Conservation (phyloP, 23 red algal species). For the Gracilaria domingensis region DNA sequence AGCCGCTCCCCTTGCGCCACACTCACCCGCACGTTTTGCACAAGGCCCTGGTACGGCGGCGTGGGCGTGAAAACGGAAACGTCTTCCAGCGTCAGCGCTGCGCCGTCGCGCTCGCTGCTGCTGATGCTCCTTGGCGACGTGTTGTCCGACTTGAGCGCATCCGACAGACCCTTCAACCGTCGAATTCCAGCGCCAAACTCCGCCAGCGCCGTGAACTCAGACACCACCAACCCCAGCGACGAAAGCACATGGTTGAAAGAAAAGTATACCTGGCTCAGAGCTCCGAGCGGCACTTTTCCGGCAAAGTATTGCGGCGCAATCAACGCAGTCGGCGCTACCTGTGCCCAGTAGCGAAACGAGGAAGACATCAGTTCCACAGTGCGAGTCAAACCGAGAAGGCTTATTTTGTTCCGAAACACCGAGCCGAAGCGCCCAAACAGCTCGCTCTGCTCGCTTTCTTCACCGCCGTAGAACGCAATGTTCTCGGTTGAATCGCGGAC, state of each 20-base stretch:
- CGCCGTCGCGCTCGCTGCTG: background rate
- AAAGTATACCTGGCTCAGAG: slow-evolving; percentile 92
- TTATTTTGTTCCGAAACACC: slow-evolving; percentile 73
- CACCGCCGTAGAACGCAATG: slow-evolving; percentile 97
- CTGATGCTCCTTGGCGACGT: background rate
- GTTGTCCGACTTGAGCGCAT: slow-evolving; percentile 51
- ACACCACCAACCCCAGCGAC: slow-evolving; percentile 86
- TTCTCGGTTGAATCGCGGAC: slow-evolving; percentile 90
- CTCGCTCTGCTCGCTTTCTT: slow-evolving; percentile 65
- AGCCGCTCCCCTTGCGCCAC: slow-evolving; percentile 64
- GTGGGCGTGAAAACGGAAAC: slow-evolving; percentile 67
- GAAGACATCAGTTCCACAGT: slow-evolving; percentile 81
- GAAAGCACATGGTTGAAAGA: slow-evolving; percentile 93
- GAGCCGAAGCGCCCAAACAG: slow-evolving; percentile 53
- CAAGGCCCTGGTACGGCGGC: slow-evolving; percentile 39
- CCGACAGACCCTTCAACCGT: slow-evolving; percentile 78
- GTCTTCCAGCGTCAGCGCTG: slow-evolving; percentile 7
- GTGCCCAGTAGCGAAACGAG: slow-evolving; percentile 84
- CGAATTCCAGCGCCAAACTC: slow-evolving; percentile 91
- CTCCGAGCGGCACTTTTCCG: slow-evolving; percentile 80
- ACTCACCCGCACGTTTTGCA: slow-evolving; percentile 53
- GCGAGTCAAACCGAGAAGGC: slow-evolving; percentile 74
- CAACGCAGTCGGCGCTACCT: slow-evolving; percentile 81
- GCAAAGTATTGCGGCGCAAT: slow-evolving; percentile 86
- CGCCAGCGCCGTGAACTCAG: slow-evolving; percentile 82